Evolutionary conservation across 2,329 filamentous ascomycete genomes (phyloP), one percentile per base, ranked within the genome.

Genomic region (Sarocladium kiliense): DNA sequence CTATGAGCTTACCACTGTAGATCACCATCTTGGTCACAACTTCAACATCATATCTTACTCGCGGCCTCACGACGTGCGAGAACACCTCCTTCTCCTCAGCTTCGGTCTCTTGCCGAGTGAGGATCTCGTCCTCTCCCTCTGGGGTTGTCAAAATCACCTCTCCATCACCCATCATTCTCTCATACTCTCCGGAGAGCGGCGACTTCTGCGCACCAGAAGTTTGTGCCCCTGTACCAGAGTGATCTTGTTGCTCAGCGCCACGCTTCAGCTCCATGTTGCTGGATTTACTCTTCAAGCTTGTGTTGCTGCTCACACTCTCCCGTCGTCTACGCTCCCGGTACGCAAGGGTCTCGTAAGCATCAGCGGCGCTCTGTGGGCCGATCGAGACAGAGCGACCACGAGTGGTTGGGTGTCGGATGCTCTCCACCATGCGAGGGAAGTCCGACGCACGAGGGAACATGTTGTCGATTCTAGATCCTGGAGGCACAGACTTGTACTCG

Each of bases 11-110:
- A 91, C 93, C 94, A 57, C 88, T 82, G 74, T 99, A 99, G 23
- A 99, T 91, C 63, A 99, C 88, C 58, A 99, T 72, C 73, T 97
- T 97, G 4, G 94, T 97, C 36, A 99, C 88, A 37, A 99, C 93
- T 71, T 99, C 94, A n/a, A 97, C 93, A 71, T 99, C 94, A 66
- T 97, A 99, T 63, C 92, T 80, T 57, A 97, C 92, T 61, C 94
- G 84, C 50, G 94, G 91, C 72, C 88, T 90, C 59, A 91, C 86
- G 55, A 97, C 78, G 66, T 81, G 84, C 44, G 86, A 87, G 70
- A 97, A 97, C 69, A 97, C 86, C 67, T 95, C 88, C 62, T 79
- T 81, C 68, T 91, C 87, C 49, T 85, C 85, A 25, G 81, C 63
- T 62, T 81, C 78, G 44, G 80, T 74, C 50, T 77, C 74, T 23